A percentile compares a stretch with the other conserved stretches of the same genome.
Evolutionary conservation across 305 asterid species (phyloP).

Genomic region (Euphrasia arctica): DNA sequence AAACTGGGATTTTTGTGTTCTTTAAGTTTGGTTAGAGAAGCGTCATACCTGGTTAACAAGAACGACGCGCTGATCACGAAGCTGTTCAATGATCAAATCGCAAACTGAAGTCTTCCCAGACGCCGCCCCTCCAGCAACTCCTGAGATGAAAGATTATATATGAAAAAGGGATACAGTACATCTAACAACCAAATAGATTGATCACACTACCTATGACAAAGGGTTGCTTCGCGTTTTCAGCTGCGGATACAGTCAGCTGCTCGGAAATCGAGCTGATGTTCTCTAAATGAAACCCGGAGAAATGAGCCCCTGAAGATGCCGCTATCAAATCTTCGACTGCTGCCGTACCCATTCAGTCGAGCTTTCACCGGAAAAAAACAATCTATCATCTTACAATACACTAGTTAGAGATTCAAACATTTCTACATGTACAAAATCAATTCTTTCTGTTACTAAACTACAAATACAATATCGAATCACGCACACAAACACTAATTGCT

Average conservation of each 20-base stretch:
- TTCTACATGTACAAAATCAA: too few relatives aligned
- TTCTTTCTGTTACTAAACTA: too few relatives aligned
- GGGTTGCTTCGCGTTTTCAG: conserved; percentile 54
- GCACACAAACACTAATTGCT: too few relatives aligned
- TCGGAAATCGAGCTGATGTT: conserved; percentile 29
- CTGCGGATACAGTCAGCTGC: conserved; percentile 1
- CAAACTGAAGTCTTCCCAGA: conserved; percentile 97
- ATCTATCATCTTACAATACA: too few relatives aligned
- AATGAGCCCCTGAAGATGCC: conserved; percentile 70
- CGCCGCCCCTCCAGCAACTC: conserved; percentile 99
- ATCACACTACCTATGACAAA: conserved; percentile 60
- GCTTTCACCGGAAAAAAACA: conserved; percentile 16
- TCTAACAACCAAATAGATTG: not conserved
- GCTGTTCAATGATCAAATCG: conserved; percentile 96
- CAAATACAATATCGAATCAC: too few relatives aligned
- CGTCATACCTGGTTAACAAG: conserved; percentile 81
- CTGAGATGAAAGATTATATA: conserved; percentile 32
- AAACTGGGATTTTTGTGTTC: too few relatives aligned
- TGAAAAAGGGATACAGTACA: not conserved
- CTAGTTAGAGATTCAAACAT: too few relatives aligned
- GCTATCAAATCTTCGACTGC: conserved; percentile 67
- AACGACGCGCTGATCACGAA: conserved; percentile 96
- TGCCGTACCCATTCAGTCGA: conserved; percentile 51
- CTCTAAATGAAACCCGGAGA: conserved; percentile 65
- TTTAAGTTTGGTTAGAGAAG: not conserved